phyloP scores from a whole-genome alignment of 2,329 filamentous ascomycete genomes.

The Colletotrichum spaethianum region DNA sequence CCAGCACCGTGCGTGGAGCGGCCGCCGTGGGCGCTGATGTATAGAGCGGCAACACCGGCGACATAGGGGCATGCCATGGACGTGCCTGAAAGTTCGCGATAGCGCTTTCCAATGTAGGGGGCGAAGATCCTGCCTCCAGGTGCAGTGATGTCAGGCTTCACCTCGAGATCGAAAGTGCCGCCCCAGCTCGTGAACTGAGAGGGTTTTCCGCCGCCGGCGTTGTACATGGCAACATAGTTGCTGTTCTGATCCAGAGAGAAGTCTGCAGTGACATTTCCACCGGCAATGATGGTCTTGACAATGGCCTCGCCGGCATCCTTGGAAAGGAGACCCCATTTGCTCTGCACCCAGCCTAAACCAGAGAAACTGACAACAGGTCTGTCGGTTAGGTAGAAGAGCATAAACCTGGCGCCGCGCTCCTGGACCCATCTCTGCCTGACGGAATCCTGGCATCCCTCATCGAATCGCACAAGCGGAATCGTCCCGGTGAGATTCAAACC shows the following conservation, averaged over 20 bases:
- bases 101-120: conserved; percentile 60
- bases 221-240: conserved; percentile 37
- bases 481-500: conserved; percentile 23
- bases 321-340: conserved; percentile 29
- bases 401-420: conserved; percentile 47
- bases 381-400: conserved; percentile 53
- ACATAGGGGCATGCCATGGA: conserved; percentile 71
- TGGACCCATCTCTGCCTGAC: conserved; percentile 50
- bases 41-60: conserved; percentile 64
- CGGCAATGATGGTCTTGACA: conserved; percentile 47
- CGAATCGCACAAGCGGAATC: conserved; percentile 36
- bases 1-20: conserved; percentile 50
- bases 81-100: conserved; percentile 65
- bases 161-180: conserved; percentile 59
- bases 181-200: conserved; percentile 64
- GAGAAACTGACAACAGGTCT: conserved; percentile 38
- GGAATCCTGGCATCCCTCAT: conserved; percentile 32
- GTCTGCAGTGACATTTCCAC: conserved; percentile 50
- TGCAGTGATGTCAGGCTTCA: conserved; percentile 66
- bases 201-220: conserved; percentile 55
- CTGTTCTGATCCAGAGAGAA: conserved; percentile 39
- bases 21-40: conserved; percentile 58
- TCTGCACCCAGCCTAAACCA: conserved; percentile 34
- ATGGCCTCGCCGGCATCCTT: conserved; percentile 49
- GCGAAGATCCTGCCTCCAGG: conserved; percentile 66